These are phyloP conservation scores for Talaromyces sp. DNA, from an alignment of 2,329 filamentous ascomycete species.

Conservation along the genomic window DNA sequence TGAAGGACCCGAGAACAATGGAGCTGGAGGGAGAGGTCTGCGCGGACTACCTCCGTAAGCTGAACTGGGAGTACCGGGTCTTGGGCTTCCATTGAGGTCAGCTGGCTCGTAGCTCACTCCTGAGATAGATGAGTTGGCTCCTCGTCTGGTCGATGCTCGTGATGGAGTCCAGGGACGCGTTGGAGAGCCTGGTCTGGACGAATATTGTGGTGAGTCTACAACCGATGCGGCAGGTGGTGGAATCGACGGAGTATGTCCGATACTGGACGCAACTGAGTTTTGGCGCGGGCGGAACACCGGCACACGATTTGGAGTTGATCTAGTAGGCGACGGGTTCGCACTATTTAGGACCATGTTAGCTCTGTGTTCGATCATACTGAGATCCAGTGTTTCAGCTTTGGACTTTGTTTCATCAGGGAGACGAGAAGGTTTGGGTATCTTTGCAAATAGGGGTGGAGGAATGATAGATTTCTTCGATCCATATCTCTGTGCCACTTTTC, in stretches of 20 bases:
- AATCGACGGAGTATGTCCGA: constrained; percentile 41
- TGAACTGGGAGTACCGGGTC: constrained; percentile 86
- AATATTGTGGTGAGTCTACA: constrained; percentile 36
- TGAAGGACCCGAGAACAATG: constrained; percentile 66
- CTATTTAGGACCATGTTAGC: constrained; percentile 15
- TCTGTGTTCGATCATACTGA: constrained; percentile 14
- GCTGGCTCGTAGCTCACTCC: constrained; percentile 75
- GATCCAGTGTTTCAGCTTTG: constrained; percentile 12
- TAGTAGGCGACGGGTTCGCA: constrained; percentile 18
- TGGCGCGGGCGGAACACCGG: constrained; percentile 30
- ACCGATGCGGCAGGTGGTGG: constrained; percentile 36
- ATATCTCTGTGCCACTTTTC: background rate
- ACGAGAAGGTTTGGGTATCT: constrained; percentile 9
- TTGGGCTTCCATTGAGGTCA: constrained; percentile 82
- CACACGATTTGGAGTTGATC: constrained; percentile 21
- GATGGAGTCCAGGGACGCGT: constrained; percentile 55
- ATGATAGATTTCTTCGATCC: background rate
- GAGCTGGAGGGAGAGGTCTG: constrained; percentile 81
- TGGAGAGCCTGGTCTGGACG: constrained; percentile 40
- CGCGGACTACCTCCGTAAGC: constrained; percentile 84
- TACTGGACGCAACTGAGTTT: constrained; percentile 36
- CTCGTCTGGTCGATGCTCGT: constrained; percentile 54
- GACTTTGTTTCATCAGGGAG: background rate
- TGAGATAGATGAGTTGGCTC: constrained; percentile 40
- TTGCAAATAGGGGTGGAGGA: constrained; percentile 5